A percentile compares a stretch with the other conserved stretches of the same genome.
Evolutionary conservation across 371 early-diverging fungal genomes (phyloP).

Genomic region (Mucor velutinosus): DNA sequence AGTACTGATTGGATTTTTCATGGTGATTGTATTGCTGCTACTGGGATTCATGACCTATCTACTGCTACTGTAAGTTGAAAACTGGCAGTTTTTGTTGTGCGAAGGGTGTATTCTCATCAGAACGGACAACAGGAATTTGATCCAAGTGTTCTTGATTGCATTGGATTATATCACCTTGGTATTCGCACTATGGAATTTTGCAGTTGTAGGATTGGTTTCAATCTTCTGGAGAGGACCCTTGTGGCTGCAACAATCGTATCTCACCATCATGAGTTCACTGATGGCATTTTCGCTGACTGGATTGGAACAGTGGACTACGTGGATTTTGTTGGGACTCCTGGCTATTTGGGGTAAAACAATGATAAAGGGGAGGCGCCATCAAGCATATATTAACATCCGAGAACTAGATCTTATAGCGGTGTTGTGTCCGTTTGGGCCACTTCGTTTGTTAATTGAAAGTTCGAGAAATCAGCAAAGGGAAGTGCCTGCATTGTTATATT

Average conservation of each 20-base stretch:
- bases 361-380: not conserved
- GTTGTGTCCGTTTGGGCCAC: conserved; percentile 89
- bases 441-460: conserved; percentile 80
- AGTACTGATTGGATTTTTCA: conserved; percentile 77
- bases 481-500: conserved; percentile 82
- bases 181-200: conserved; percentile 82
- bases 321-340: conserved; percentile 80
- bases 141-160: conserved; percentile 67
- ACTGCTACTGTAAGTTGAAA: conserved; percentile 49
- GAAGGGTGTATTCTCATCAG: not conserved
- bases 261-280: conserved; percentile 80
- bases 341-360: conserved; percentile 80
- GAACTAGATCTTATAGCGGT: conserved; percentile 82
- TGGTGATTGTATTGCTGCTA: conserved; percentile 68
- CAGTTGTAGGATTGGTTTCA: conserved; percentile 72
- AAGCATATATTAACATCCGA: not conserved
- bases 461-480: conserved; percentile 72
- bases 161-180: conserved; percentile 76
- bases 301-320: conserved; percentile 77
- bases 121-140: conserved; percentile 37
- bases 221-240: conserved; percentile 86
- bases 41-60: conserved; percentile 81
- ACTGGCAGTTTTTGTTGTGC: not conserved
- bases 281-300: conserved; percentile 84
- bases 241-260: conserved; percentile 76